A percentile compares a stretch with the other conserved stretches of the same genome.
Conservation (phyloP, 441 rosid genomes). For the Populus hybrid region DNA sequence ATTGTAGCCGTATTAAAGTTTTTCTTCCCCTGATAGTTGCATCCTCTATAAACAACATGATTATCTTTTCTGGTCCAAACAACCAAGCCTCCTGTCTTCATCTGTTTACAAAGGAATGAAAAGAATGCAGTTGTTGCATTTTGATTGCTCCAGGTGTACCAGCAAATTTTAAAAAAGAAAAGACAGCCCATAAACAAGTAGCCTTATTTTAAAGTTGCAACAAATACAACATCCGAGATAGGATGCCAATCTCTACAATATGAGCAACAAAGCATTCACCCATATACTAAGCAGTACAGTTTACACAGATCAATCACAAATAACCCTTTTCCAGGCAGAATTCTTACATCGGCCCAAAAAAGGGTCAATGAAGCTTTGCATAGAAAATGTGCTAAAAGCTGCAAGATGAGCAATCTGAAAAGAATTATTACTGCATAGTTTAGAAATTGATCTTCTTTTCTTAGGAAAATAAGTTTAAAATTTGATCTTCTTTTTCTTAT, state of each 20-base stretch:
- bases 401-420: not conserved
- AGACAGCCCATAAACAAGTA: not conserved
- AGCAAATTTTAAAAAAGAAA: not conserved
- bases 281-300: not conserved
- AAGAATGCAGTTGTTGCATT: not conserved
- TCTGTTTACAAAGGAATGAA: slow-evolving; percentile 35
- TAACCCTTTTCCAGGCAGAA: not conserved
- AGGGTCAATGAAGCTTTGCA: not conserved
- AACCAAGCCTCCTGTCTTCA: slow-evolving; percentile 88
- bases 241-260: not conserved
- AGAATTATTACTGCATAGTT: not conserved
- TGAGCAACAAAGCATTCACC: not conserved
- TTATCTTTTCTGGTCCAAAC: slow-evolving; percentile 65
- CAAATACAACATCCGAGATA: not conserved
- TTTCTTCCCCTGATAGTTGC: slow-evolving; percentile 17
- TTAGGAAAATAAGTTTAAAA: not conserved
- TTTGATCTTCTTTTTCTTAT: not conserved
- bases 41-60: slow-evolving; percentile 59
- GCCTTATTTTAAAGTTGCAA: not conserved
- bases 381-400: not conserved
- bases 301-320: not conserved
- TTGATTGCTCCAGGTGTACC: too few species aligned
- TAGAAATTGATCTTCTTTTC: not conserved
- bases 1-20: slow-evolving; percentile 1
- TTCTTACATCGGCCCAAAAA: not conserved